Evolutionary conservation across 1,284 basidiomycete genomes (phyloP), one percentile per base, ranked within the genome.

Genomic region (Cutaneotrichosporon curvatum): DNA sequence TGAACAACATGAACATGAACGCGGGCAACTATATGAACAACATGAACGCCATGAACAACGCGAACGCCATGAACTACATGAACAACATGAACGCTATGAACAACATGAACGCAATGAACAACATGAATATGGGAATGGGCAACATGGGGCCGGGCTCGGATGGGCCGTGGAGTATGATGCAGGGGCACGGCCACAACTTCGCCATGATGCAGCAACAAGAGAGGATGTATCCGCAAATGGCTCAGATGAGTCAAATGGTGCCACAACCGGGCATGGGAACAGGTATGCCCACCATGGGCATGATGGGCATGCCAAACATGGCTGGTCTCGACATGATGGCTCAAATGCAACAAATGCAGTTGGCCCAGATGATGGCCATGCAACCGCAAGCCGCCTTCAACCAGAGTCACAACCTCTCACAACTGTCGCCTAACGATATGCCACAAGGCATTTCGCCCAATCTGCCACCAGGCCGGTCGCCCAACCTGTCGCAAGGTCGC

Each of bases 81-180:
- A 33, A 28, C 31, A 47, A 40, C 39, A 31, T 21, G 11, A 35
- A 30, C 39, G 25, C 25, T 15, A 47, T 47, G 45, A 35, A 23
- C 3, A 19, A 22, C 28, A 41, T 43, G 40, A 20, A 22, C 40
- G 23, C 8, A 22, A 40, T 40, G 47, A 16, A 28, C 16, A 38
- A 19, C 37, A 43, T 36, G 43, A 37, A 40, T 5, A 48, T 48
- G 47, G 40, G 32, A 15, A 16, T 37, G 41, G 31, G 33, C 22
- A 35, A 19, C 20, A 39, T 45, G 43, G 28, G 32, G 12, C 25
- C 7, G 25, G 25, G 25, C 7, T 7, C 12, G 25, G 25, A 12
- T 28, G 25, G 7, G 25, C 25, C 25, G 12, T 28, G 25, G 25
- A 7, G 8, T 7, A 12, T 7, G 25, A 28, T 28, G 8, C 25